Percentiles rank a stretch among this genome's conserved stretches.
Evolutionary conservation across 2,329 filamentous ascomycete species (phyloP).

Genomic region (Aspergillus sp.): DNA sequence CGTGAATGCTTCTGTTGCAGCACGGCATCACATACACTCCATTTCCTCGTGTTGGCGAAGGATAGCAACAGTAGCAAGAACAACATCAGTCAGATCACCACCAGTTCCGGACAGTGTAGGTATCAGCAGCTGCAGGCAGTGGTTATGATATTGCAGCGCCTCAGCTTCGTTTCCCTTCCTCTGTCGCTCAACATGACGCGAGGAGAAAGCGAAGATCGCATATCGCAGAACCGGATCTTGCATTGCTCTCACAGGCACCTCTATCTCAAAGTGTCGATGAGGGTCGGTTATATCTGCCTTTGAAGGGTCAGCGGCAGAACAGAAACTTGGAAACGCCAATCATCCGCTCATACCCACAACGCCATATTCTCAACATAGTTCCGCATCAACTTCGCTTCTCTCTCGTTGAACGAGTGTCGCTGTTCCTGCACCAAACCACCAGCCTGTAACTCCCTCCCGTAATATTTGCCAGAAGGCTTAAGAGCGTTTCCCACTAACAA

Average conservation of each 20-base stretch:
- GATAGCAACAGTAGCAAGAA: constrained; percentile 37
- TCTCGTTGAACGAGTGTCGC: constrained; percentile 12
- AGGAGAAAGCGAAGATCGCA: constrained; percentile 38
- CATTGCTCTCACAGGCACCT: constrained; percentile 33
- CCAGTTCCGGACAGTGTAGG: constrained; percentile 32
- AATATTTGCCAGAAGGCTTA: constrained; percentile 1
- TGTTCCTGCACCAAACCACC: not conserved
- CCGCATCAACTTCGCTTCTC: constrained; percentile 26
- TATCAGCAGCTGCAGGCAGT: constrained; percentile 37
- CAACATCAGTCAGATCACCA: constrained; percentile 28
- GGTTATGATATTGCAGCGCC: constrained; percentile 35
- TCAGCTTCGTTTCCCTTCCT: constrained; percentile 27
- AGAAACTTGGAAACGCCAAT: too few relatives aligned
- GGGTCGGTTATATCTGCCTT: constrained; percentile 37
- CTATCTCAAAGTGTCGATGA: constrained; percentile 33
- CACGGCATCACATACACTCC: constrained; percentile 21
- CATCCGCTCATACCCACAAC: constrained; percentile 26
- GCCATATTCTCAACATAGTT: constrained; percentile 39
- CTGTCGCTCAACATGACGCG: constrained; percentile 34
- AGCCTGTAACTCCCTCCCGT: not conserved
- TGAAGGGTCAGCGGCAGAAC: not conserved
- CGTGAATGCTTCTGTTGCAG: not conserved
- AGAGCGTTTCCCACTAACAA: not conserved
- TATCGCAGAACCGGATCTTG: constrained; percentile 34
- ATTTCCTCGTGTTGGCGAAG: constrained; percentile 41